A percentile compares a stretch with the other conserved stretches of the same genome.
These are phyloP conservation scores for Cryphonectria naterciae DNA, from an alignment of 2,329 filamentous ascomycete genomes.

Conservation along the genomic window DNA sequence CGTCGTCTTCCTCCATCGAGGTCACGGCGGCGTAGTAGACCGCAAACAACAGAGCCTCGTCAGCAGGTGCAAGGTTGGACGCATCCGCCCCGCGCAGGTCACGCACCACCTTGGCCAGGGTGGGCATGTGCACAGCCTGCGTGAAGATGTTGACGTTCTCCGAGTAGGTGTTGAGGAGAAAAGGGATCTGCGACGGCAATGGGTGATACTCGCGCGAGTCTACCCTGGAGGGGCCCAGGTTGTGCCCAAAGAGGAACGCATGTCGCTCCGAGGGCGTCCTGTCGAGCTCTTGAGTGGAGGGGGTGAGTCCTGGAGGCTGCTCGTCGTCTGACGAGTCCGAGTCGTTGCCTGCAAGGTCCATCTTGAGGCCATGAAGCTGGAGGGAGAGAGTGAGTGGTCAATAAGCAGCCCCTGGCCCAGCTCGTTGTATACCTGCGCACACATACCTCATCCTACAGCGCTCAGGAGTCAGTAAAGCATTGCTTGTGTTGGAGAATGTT, in stretches of 20 bases:
- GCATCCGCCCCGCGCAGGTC: constrained; percentile 41
- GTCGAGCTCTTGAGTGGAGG: constrained; percentile 45
- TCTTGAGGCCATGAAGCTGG: constrained; percentile 50
- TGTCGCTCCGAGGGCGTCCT: constrained; percentile 51
- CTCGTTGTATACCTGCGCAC: neutral
- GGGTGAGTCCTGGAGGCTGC: constrained; percentile 35
- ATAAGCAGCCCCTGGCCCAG: constrained; percentile 1
- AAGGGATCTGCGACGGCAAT: constrained; percentile 58
- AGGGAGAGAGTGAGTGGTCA: constrained; percentile 24
- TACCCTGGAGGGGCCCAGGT: constrained; percentile 37
- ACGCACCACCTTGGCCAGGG: constrained; percentile 44
- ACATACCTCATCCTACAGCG: constrained; percentile 17
- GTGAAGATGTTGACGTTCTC: constrained; percentile 55
- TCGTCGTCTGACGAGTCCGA: constrained; percentile 47
- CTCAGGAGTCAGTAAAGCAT: neutral
- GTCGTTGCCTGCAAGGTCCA: constrained; percentile 42
- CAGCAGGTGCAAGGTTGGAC: constrained; percentile 39
- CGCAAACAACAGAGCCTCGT: constrained; percentile 59
- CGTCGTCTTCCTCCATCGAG: constrained; percentile 62
- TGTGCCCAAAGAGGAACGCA: constrained; percentile 57
- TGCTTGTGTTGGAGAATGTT: neutral
- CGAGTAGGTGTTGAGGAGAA: constrained; percentile 53
- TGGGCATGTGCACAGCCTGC: constrained; percentile 52
- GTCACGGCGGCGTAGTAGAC: constrained; percentile 61
- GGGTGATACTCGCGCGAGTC: constrained; percentile 50